Conservation (phyloP, 129 eudicot species). For the Escallonia rubra region DNA sequence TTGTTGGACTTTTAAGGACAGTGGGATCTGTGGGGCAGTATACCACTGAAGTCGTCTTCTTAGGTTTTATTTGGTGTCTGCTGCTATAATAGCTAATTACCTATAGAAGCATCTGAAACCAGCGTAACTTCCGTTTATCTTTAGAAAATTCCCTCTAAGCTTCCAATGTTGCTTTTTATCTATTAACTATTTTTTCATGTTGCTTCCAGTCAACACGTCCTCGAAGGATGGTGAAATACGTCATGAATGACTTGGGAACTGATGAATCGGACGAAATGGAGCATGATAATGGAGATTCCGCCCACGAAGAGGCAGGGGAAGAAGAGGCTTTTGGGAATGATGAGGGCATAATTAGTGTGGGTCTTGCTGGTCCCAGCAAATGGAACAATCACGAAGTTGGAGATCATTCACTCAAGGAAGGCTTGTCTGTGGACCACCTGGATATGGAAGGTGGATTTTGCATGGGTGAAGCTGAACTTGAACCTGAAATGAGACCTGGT, state of each 20-base stretch:
- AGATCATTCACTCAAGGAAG: background rate
- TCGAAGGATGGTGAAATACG: slow-evolving; percentile 49
- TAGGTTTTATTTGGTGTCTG: no score
- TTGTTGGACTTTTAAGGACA: no score
- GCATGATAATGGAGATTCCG: slow-evolving; percentile 15
- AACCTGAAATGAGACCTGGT: slow-evolving; percentile 3
- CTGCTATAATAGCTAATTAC: no score
- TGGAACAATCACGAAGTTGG: slow-evolving; percentile 5
- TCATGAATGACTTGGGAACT: slow-evolving; percentile 22
- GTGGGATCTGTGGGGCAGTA: no score
- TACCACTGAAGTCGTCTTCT: no score
- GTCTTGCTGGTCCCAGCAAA: slow-evolving; percentile 2
- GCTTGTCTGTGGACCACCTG: slow-evolving; percentile 5
- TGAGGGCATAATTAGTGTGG: slow-evolving; percentile 13
- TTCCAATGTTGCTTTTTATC: background rate
- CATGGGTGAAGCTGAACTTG: slow-evolving; percentile 22
- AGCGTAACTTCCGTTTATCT: no score
- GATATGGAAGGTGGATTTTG: slow-evolving; percentile 21
- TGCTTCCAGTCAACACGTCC: slow-evolving; percentile 55
- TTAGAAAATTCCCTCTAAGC: background rate
- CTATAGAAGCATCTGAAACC: no score
- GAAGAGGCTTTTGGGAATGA: slow-evolving; percentile 9
- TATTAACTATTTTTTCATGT: background rate
- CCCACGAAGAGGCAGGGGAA: slow-evolving; percentile 9
- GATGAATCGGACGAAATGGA: slow-evolving; percentile 17